Evolutionary conservation across 2,329 filamentous ascomycete genomes (phyloP).

Genomic region (Xylaria multiplex): DNA sequence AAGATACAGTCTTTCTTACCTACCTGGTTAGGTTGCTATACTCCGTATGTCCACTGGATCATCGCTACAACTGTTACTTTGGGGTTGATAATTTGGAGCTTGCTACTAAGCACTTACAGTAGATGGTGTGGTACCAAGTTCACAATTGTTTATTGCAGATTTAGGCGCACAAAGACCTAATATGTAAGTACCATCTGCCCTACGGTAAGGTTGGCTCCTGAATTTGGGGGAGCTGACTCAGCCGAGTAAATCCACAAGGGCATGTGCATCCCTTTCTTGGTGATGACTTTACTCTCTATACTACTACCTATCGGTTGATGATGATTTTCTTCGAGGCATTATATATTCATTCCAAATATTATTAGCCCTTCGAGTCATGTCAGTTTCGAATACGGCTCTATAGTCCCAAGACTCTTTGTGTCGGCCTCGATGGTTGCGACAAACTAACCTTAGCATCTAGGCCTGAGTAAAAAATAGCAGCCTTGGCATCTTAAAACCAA

Average conservation of each 20-base stretch:
- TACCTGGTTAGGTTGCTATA: too few species aligned
- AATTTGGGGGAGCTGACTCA: conserved; percentile 1
- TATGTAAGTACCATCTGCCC: neutral
- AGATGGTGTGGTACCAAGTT: neutral
- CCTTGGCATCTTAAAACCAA: conserved; percentile 18
- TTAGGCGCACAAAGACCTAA: neutral
- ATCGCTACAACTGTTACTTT: too few species aligned
- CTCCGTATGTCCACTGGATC: too few species aligned
- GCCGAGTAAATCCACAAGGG: neutral
- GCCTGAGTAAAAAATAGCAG: neutral
- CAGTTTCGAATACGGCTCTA: too few species aligned
- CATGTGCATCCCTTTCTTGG: neutral
- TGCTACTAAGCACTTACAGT: too few species aligned
- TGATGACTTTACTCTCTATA: neutral
- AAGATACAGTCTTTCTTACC: too few species aligned
- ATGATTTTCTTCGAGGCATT: neutral
- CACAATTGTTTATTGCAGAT: neutral
- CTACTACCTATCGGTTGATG: neutral
- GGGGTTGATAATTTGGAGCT: too few species aligned
- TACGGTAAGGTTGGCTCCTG: neutral
- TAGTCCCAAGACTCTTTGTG: neutral
- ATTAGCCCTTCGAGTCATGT: neutral
- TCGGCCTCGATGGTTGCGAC: neutral
- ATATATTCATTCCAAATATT: neutral
- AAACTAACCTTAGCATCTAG: conserved; percentile 2